A percentile compares a stretch with the other conserved stretches of the same genome.
phyloP scores from a whole-genome alignment of 2,329 filamentous ascomycete species.

The Pseudogymnoascus sp. region DNA sequence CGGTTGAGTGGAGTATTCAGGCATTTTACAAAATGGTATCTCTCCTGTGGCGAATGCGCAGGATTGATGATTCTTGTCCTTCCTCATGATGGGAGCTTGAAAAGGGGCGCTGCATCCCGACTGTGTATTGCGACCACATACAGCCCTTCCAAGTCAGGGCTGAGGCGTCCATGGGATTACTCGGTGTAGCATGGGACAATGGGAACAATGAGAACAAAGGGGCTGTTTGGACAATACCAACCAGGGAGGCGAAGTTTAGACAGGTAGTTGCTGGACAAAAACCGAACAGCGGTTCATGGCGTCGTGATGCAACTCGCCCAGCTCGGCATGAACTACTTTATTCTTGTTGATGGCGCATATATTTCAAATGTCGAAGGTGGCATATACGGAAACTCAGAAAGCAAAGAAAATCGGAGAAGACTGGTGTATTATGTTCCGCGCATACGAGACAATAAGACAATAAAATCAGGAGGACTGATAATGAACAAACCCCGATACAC shows the following conservation, averaged over 20 bases:
- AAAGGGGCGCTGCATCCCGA: not conserved
- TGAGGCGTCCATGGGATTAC: not conserved
- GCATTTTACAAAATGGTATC: not conserved
- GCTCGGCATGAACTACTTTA: conserved; percentile 39
- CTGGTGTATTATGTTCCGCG: not conserved
- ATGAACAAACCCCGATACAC: not conserved
- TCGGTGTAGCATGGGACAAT: not conserved
- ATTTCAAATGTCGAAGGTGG: not conserved
- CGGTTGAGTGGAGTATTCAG: not conserved
- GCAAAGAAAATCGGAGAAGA: not conserved
- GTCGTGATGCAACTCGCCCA: not conserved
- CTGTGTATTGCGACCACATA: not conserved
- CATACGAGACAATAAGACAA: not conserved
- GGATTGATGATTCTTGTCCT: not conserved
- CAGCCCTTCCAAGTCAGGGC: not conserved
- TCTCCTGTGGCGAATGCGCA: not conserved
- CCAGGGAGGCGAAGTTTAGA: not conserved
- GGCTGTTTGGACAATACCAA: not conserved
- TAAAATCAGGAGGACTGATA: not conserved
- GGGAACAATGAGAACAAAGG: not conserved
- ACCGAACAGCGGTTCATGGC: not conserved
- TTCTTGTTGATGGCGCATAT: not conserved
- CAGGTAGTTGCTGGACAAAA: not conserved
- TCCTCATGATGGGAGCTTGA: not conserved
- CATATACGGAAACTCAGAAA: not conserved